Percentiles rank a stretch among this genome's conserved stretches.
Conservation (phyloP, 306 rosid species). For the Vachellia pachyceras region DNA sequence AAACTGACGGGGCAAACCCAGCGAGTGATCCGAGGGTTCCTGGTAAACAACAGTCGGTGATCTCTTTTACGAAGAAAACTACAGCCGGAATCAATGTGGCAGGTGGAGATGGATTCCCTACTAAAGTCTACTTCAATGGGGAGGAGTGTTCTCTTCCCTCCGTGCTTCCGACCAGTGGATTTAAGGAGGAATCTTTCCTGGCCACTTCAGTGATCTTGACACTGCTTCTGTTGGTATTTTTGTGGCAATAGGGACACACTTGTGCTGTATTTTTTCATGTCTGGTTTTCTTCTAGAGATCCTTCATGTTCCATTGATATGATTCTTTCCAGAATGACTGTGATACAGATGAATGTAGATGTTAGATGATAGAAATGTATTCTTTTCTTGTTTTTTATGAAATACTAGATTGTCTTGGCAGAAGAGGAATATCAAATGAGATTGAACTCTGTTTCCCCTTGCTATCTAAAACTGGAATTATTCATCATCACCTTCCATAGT, state of each 20-base stretch:
- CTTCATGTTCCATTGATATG: constrained; percentile 18
- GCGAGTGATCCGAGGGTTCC: constrained; percentile 80
- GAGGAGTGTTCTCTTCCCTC: constrained; percentile 88
- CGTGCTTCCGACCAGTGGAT: constrained; percentile 56
- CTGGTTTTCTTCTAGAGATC: not conserved
- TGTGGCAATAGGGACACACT: constrained; percentile 38
- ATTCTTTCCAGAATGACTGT: constrained; percentile 33
- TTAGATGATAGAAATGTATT: constrained; percentile 17
- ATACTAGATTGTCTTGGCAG: not conserved
- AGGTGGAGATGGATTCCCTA: constrained; percentile 86
- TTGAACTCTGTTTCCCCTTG: not conserved
- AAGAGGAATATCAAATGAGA: not conserved
- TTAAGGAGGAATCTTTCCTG: constrained; percentile 43
- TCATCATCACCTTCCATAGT: not conserved
- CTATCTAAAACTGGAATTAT: not conserved
- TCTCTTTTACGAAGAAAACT: constrained; percentile 73
- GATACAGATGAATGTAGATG: constrained; percentile 19
- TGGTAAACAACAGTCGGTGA: constrained; percentile 88
- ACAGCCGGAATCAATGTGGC: constrained; percentile 63
- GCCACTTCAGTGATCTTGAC: constrained; percentile 41
- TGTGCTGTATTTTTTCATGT: constrained; percentile 24
- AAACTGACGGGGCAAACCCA: constrained; percentile 68
- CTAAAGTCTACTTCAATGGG: constrained; percentile 86
- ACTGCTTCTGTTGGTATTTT: constrained; percentile 43
- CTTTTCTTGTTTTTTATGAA: not conserved